These are phyloP conservation scores for Kurtzmaniella fragi DNA, from an alignment of 805 yeast species.

Conservation along the genomic window DNA sequence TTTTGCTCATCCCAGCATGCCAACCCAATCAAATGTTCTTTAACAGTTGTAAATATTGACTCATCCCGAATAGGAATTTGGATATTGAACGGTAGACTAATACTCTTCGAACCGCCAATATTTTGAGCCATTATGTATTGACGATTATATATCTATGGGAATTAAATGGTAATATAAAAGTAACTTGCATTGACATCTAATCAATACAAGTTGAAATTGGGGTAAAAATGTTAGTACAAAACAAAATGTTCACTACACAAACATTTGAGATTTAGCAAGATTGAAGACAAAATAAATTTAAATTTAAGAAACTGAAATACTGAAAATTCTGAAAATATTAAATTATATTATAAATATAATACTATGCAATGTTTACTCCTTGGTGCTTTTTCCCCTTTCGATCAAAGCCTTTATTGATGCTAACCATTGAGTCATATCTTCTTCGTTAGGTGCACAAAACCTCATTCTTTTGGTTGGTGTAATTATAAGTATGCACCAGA, in stretches of 20 bases:
- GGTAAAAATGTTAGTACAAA: conserved; percentile 1
- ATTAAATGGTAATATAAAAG: too few species aligned
- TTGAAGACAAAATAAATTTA: background rate
- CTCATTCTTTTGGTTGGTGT: conserved; percentile 41
- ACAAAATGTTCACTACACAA: conserved; percentile 12
- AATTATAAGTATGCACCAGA: conserved; percentile 44
- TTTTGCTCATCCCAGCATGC: background rate
- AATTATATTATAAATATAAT: conserved; percentile 4
- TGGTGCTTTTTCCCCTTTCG: conserved; percentile 13
- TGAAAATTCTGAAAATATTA: too few species aligned
- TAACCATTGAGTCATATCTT: conserved; percentile 45
- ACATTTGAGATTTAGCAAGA: conserved; percentile 12
- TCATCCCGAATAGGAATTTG: too few species aligned
- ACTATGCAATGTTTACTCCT: conserved; percentile 6
- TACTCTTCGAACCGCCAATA: too few species aligned
- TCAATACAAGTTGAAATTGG: too few species aligned
- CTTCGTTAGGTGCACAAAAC: conserved; percentile 41
- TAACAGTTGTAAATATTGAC: too few species aligned
- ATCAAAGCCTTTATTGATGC: conserved; percentile 37
- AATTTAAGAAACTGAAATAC: too few species aligned
- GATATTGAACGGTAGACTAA: too few species aligned
- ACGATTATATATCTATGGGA: too few species aligned
- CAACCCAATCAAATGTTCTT: too few species aligned
- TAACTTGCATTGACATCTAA: too few species aligned
- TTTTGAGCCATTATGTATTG: too few species aligned